Evolutionary conservation across 108 stramenopile genomes (phyloP).

Genomic region (Fistulifera pelliculosa): DNA sequence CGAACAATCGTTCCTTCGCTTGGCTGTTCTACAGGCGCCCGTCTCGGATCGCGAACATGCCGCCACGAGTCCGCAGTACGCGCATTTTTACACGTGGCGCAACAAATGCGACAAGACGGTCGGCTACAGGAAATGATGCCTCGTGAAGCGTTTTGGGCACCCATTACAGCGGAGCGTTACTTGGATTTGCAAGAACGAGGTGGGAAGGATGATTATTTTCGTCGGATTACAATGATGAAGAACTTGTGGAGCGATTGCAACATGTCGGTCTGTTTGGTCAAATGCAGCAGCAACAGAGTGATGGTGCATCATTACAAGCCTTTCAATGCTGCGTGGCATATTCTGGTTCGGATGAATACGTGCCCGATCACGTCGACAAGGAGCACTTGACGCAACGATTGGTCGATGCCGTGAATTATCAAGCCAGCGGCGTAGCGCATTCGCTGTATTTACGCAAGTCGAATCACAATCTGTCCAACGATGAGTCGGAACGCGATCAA

Average conservation of each 20-base stretch:
- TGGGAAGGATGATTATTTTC: conserved; percentile 92
- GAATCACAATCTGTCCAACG: conserved; percentile 73
- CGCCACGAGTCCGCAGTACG: conserved; percentile 14
- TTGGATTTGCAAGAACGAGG: conserved; percentile 61
- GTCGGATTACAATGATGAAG: conserved; percentile 75
- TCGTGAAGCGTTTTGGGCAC: conserved; percentile 76
- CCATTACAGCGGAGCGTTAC: conserved; percentile 87
- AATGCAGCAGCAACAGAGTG: too few relatives aligned
- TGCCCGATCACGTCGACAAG: conserved; percentile 52
- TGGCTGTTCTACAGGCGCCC: conserved; percentile 85
- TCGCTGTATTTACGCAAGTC: conserved; percentile 41
- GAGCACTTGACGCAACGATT: conserved; percentile 45
- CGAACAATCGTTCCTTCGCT: conserved; percentile 18
- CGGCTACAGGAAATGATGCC: conserved; percentile 88
- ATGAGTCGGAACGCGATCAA: conserved; percentile 26
- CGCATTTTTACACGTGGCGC: conserved; percentile 40
- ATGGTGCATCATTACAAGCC: too few relatives aligned
- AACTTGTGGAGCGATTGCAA: conserved; percentile 48
- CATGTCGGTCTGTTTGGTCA: conserved; percentile 34
- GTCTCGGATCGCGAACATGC: conserved; percentile 85
- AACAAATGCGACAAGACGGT: conserved; percentile 19
- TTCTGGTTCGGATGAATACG: conserved; percentile 85
- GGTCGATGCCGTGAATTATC: conserved; percentile 65
- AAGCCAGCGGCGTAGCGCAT: conserved; percentile 25
- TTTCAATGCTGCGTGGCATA: conserved; percentile 52